Evolutionary conservation across 2,329 filamentous ascomycete genomes (phyloP).

Genomic region (Colletotrichum liaoningense): DNA sequence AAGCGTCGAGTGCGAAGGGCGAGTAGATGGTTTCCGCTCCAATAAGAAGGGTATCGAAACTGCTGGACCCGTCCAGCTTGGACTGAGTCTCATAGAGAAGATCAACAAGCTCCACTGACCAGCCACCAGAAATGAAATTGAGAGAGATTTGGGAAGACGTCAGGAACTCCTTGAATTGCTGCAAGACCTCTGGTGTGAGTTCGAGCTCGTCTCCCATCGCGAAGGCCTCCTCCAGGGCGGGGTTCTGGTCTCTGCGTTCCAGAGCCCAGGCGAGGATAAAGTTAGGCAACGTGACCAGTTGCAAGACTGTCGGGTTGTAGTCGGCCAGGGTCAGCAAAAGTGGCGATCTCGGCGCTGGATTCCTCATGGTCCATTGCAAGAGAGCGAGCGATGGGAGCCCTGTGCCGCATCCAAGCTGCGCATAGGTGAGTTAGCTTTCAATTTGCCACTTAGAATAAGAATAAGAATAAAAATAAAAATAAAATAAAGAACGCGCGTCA

Average conservation of each 20-base stretch:
- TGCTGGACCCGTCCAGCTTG: slow-evolving; percentile 20
- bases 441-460: slow-evolving; percentile 6
- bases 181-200: slow-evolving; percentile 66
- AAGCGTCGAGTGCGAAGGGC: slow-evolving; percentile 75
- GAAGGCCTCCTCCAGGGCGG: slow-evolving; percentile 58
- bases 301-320: slow-evolving; percentile 83
- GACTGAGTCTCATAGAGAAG: slow-evolving; percentile 59
- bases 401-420: slow-evolving; percentile 81
- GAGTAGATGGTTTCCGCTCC: slow-evolving; percentile 89
- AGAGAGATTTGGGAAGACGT: slow-evolving; percentile 62
- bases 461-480: no score
- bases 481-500: slow-evolving; percentile 6
- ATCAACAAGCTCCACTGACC: slow-evolving; percentile 73
- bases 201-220: slow-evolving; percentile 71
- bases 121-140: slow-evolving; percentile 79
- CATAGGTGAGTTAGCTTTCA: slow-evolving; percentile 39
- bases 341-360: slow-evolving; percentile 39
- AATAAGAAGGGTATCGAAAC: slow-evolving; percentile 64
- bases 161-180: slow-evolving; percentile 69
- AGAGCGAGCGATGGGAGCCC: slow-evolving; percentile 79
- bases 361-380: slow-evolving; percentile 69
- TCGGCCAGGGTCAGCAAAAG: slow-evolving; percentile 78
- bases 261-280: slow-evolving; percentile 77
- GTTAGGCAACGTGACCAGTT: slow-evolving; percentile 84
- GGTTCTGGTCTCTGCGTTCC: slow-evolving; percentile 49